Base-by-base conservation (phyloP, 2,329 filamentous ascomycete species). In the Pseudogymnoascus sp. region DNA sequence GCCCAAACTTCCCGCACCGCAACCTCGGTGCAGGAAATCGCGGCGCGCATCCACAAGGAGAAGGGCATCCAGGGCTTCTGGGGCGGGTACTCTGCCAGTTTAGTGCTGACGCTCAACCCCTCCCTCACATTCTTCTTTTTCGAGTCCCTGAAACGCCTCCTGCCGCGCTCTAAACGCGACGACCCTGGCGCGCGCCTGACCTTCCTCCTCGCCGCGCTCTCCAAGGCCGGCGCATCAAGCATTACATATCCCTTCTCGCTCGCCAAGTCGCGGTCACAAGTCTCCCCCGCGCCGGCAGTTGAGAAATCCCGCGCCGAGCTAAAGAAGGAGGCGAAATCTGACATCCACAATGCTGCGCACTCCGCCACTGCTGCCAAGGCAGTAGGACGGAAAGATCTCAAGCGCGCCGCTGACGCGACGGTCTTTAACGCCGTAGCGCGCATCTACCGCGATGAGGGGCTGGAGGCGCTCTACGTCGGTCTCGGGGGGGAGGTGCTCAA, bases 211-310 rank as follows among this genome's bases (percentile, higher is more conserved):
- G 91, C 92, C 0, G 91, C 91, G 0, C 71, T 88, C 25, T 92
- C 89, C 74, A 96, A 96, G 75, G 86, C 86, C 0, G 77, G 88
- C 23, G 91, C 91, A 0, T 90, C 87, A 6, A 82, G 84, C 0
- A 76, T 92, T 63, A 96, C 90, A 0, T 96, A 96, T 71, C 92
- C 92, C 0, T 88, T 96, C 73, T 89, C 90, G 62, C 85, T 92
- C 30, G 91, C 90, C n/a, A 93, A 93, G 76, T 85, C 90, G 2
- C 81, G 90, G 25, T 82, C 90, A 2, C 91, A 95, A 72, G 83
- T 88, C 23, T 80, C 82, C 1, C 74, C 72, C 25, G 74, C 71
- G 45, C 73, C 75, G 62, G 72, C 74, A 14, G 62, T 69, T 25
- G 64, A 72, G 30, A 63, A 42, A 67, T 70, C 66, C 66, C 73